phyloP scores from a whole-genome alignment of 192 early-diverging fungal species.

The Coemansia sp. region DNA sequence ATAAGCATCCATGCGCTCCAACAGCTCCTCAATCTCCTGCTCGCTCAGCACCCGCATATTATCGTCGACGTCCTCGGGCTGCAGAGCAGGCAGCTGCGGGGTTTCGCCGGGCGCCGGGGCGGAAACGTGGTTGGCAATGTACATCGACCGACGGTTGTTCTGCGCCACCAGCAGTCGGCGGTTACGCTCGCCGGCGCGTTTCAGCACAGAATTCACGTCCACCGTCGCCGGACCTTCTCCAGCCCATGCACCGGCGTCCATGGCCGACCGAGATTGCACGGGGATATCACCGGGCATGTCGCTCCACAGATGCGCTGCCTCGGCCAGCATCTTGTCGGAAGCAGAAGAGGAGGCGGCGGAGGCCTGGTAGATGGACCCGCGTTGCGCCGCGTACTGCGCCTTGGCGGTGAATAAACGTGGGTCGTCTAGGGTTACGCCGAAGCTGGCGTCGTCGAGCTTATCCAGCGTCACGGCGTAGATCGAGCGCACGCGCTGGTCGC shows the following conservation, averaged over 20 bases:
- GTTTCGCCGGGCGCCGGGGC: no score
- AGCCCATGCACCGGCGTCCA: no score
- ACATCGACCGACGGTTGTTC: slow-evolving; percentile 50
- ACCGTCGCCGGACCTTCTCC: slow-evolving; percentile 9
- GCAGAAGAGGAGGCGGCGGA: slow-evolving; percentile 14
- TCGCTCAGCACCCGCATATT: slow-evolving; percentile 48
- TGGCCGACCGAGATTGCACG: not conserved
- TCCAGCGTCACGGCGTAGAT: slow-evolving; percentile 49
- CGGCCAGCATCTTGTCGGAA: not conserved
- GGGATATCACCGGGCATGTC: slow-evolving; percentile 8
- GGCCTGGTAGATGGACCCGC: slow-evolving; percentile 49
- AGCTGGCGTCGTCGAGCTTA: slow-evolving; percentile 43
- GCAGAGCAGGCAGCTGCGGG: no score
- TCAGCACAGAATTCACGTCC: slow-evolving; percentile 36
- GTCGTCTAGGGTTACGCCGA: slow-evolving; percentile 41
- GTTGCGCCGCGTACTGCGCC: slow-evolving; percentile 43
- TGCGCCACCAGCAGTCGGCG: slow-evolving; percentile 40
- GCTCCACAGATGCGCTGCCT: slow-evolving; percentile 18
- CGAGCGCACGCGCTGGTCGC: slow-evolving; percentile 9
- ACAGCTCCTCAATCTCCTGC: slow-evolving; percentile 36
- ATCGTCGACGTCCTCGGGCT: slow-evolving; percentile 34
- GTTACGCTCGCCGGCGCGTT: slow-evolving; percentile 35
- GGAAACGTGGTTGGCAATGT: slow-evolving; percentile 2
- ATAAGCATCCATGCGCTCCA: slow-evolving; percentile 48
- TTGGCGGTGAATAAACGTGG: slow-evolving; percentile 43